A percentile compares a stretch with the other conserved stretches of the same genome.
phyloP scores from a whole-genome alignment of 805 yeast species.

The Candida nanaspora region DNA sequence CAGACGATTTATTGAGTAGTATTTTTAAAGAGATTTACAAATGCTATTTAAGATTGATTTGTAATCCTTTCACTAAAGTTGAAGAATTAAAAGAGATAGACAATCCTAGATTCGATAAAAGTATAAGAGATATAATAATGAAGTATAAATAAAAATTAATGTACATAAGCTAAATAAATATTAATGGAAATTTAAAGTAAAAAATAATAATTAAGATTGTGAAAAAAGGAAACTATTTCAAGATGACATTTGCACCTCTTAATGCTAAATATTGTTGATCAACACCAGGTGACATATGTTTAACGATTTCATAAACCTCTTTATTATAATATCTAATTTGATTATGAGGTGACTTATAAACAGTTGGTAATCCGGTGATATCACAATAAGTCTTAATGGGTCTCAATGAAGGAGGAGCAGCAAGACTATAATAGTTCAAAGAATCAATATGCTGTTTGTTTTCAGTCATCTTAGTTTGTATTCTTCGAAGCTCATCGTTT shows the following conservation, averaged over 20 bases:
- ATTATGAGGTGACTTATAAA: constrained; percentile 67
- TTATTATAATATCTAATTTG: constrained; percentile 74
- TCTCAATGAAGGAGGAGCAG: constrained; percentile 80
- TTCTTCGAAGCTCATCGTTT: constrained; percentile 71
- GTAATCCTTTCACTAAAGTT: constrained; percentile 53
- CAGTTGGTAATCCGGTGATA: constrained; percentile 80
- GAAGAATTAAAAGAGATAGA: constrained; percentile 26
- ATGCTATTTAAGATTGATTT: constrained; percentile 45
- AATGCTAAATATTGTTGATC: constrained; percentile 89
- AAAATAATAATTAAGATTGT: background rate
- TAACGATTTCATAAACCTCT: constrained; percentile 73
- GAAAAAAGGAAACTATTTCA: constrained; percentile 35
- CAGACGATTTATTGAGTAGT: constrained; percentile 10
- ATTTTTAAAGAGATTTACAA: constrained; percentile 40
- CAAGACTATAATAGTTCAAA: constrained; percentile 63
- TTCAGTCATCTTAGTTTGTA: constrained; percentile 32
- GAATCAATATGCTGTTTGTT: constrained; percentile 28
- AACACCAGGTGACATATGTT: constrained; percentile 78
- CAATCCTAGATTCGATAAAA: constrained; percentile 21
- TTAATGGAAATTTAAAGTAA: background rate
- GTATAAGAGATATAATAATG: constrained; percentile 18
- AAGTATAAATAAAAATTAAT: constrained; percentile 2
- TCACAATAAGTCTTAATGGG: constrained; percentile 88
- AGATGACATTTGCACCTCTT: constrained; percentile 81
- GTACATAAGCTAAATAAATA: background rate